Conservation (phyloP, 768 basidiomycete genomes). For the Rhodosporidiobolus odoratus region DNA sequence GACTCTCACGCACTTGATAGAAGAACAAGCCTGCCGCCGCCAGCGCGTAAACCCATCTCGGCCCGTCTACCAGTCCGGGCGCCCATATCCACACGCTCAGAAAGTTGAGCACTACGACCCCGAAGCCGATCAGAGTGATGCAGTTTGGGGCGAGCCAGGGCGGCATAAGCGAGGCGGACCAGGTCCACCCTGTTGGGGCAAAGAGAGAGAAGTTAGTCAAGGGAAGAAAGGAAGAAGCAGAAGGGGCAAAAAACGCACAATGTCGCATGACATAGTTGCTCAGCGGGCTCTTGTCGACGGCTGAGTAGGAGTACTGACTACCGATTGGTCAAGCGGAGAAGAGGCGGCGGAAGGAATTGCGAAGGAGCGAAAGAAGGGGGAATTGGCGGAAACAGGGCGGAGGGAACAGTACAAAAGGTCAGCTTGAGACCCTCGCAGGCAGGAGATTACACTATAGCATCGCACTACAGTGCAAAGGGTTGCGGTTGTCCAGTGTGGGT, state of each 20-base stretch:
- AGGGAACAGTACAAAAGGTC: too few relatives aligned
- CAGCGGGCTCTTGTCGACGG: constrained; percentile 27
- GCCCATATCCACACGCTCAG: constrained; percentile 8
- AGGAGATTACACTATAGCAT: too few relatives aligned
- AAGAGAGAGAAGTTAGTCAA: neutral
- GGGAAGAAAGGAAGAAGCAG: neutral
- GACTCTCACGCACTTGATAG: constrained; percentile 5
- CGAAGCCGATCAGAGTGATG: constrained; percentile 32
- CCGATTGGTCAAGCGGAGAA: neutral
- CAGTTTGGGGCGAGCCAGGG: constrained; percentile 24
- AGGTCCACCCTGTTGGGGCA: constrained; percentile 25
- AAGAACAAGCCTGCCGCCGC: constrained; percentile 27
- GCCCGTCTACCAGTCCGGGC: constrained; percentile 11
- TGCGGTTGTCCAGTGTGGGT: too few relatives aligned
- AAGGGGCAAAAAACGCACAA: neutral
- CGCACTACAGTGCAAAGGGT: too few relatives aligned
- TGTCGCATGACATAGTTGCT: constrained; percentile 25
- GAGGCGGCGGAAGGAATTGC: neutral
- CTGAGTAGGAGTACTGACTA: constrained; percentile 30
- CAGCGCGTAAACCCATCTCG: constrained; percentile 9
- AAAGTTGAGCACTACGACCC: constrained; percentile 23
- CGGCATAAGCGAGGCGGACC: constrained; percentile 3
- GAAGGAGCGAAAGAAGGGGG: neutral
- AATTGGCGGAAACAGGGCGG: too few relatives aligned
- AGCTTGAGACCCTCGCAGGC: neutral